A percentile compares a stretch with the other conserved stretches of the same genome.
phyloP scores from a whole-genome alignment of 1,284 basidiomycete genomes.

The Cryptococcus sp. region DNA sequence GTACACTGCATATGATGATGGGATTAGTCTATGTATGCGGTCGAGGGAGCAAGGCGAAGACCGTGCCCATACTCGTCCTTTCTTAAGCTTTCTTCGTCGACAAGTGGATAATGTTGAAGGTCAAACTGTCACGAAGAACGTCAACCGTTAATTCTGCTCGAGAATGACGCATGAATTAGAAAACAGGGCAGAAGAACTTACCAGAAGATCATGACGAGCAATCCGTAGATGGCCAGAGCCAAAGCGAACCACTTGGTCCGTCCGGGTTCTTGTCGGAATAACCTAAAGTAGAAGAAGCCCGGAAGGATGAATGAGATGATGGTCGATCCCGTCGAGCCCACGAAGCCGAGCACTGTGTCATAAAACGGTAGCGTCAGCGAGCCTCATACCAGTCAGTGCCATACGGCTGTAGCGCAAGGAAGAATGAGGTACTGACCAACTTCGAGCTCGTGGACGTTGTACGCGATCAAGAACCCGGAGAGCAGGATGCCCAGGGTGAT shows the following conservation, averaged over 20 bases:
- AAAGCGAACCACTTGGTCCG: slow-evolving; percentile 66
- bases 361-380: slow-evolving; percentile 2
- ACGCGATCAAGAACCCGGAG: slow-evolving; percentile 68
- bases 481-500: slow-evolving; percentile 74
- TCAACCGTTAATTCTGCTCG: background rate
- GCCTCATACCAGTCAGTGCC: background rate
- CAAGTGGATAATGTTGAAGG: slow-evolving; percentile 25
- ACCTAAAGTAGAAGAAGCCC: slow-evolving; percentile 59
- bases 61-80: background rate
- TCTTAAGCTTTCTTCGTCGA: slow-evolving; percentile 1
- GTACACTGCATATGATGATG: no score
- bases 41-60: background rate
- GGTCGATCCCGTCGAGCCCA: slow-evolving; percentile 94
- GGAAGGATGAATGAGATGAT: slow-evolving; percentile 97
- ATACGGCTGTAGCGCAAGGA: background rate
- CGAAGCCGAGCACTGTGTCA: slow-evolving; percentile 80
- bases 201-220: slow-evolving; percentile 84
- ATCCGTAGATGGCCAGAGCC: slow-evolving; percentile 72
- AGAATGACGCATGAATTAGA: background rate
- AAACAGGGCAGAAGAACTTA: slow-evolving; percentile 53
- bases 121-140: slow-evolving; percentile 12
- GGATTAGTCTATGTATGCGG: background rate
- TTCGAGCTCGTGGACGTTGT: slow-evolving; percentile 78
- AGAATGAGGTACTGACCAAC: slow-evolving; percentile 62
- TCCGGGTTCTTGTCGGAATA: slow-evolving; percentile 69